Evolutionary conservation across 768 basidiomycete species (phyloP), one percentile per base, ranked within the genome.

Genomic region (Mycena latifolia): DNA sequence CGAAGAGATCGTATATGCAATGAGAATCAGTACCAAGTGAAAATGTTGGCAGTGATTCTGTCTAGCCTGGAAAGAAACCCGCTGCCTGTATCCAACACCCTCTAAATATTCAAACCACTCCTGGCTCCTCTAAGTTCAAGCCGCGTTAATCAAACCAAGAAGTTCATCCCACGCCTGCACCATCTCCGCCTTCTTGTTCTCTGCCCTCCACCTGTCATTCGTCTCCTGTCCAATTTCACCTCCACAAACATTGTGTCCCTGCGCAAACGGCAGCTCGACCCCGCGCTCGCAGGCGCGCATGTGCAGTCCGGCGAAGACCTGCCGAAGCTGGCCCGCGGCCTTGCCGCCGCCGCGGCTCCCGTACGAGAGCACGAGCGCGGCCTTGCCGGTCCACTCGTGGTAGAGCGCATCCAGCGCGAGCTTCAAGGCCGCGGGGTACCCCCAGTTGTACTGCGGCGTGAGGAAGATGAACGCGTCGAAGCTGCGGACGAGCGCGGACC

Each of bases 401-500:
- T 75, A 82, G 27, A 82, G 72, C 50, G 79, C 78, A 69, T 82
- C 81, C 48, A 82, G 55, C 18, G 78, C 75, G 66, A 79, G 79
- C 71, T 82, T 82, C 53, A 82, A 71, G 46, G 74, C 68, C 18
- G 76, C 80, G 17, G 81, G 80, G 71, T 76, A 75, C 5, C 76
- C 73, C 71, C 79, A 77, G 72, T 82, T 82, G 73, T 81, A 80
- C 69, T 82, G 80, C 22, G 81, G 80, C 2, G 78, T 72, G 64
- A 82, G 54, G 62, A 82, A 67, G 55, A 81, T 69, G 70, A 81
- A 70, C 2, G 69, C 81, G 60, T 74, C 69, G 74, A 69, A 76
- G 6, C 63, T 65, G 47, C 70, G 50, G 50, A 78, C 67, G 60
- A 76, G 72, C 12, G 52, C 63, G 18, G 75, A 77, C 77, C 79